Percentiles rank a stretch among this genome's conserved stretches.
phyloP scores from a whole-genome alignment of 2,329 filamentous ascomycete genomes.

The Diplodia intermedia region DNA sequence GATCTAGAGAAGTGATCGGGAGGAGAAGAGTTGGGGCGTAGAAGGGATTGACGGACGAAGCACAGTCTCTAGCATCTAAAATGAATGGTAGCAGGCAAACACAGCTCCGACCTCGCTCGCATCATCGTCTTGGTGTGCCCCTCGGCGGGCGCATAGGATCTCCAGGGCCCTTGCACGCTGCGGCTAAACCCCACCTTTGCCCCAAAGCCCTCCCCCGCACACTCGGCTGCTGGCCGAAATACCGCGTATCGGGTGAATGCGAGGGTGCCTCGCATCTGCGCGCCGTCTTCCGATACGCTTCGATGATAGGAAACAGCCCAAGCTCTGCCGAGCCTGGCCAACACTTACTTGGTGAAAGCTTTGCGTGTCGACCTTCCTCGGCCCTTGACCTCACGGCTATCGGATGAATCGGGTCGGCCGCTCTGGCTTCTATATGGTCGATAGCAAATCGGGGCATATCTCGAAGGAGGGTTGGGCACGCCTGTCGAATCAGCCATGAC shows the following conservation, averaged over 20 bases:
- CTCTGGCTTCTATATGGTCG: not conserved
- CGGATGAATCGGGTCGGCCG: not conserved
- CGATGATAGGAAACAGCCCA: constrained; percentile 16
- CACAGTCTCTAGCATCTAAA: not conserved
- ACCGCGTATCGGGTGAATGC: constrained; percentile 16
- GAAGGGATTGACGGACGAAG: not conserved
- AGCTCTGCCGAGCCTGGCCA: constrained; percentile 19
- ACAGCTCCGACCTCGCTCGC: constrained; percentile 26
- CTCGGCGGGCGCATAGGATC: not conserved
- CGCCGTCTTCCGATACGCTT: constrained; percentile 19
- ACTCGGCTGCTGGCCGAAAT: constrained; percentile 1
- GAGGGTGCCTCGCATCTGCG: constrained; percentile 1
- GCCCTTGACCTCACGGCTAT: not conserved
- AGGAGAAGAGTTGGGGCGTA: not conserved
- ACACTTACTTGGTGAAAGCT: constrained; percentile 23
- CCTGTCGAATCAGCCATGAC: not conserved
- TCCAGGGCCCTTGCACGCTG: constrained; percentile 20
- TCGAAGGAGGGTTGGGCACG: not conserved
- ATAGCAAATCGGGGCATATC: constrained; percentile 3
- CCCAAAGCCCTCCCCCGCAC: constrained; percentile 9
- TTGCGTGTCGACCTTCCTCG: constrained; percentile 15
- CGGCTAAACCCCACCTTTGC: constrained; percentile 21
- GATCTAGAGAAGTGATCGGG: not conserved
- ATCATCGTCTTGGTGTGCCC: constrained; percentile 1
- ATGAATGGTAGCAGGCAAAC: not conserved